Conservation (phyloP, 2,329 filamentous ascomycete genomes). For the Didymella pomorum region DNA sequence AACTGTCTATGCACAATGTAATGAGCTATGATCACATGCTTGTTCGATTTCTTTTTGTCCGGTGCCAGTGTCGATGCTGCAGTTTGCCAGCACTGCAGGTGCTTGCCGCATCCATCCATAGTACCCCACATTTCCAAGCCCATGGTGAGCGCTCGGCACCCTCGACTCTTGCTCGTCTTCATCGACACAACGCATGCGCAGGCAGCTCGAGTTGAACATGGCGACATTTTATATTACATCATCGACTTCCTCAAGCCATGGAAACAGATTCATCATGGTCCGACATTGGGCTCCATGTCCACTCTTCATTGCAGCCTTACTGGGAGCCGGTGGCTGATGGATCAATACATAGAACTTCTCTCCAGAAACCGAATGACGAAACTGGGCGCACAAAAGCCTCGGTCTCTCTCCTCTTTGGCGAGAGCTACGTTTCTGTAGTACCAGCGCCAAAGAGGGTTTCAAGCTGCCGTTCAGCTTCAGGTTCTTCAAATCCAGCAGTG, state of each 20-base stretch:
- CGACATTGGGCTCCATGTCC: background rate
- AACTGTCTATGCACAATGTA: background rate
- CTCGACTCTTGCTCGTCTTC: background rate
- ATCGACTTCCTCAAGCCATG: background rate
- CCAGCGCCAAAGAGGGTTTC: constrained; percentile 1
- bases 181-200: background rate
- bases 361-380: background rate
- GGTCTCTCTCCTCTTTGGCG: background rate
- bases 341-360: background rate
- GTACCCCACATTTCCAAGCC: constrained; percentile 18
- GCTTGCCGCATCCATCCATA: constrained; percentile 13
- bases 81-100: constrained; percentile 12
- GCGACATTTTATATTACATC: no score
- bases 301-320: background rate
- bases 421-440: background rate
- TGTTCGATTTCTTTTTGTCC: background rate
- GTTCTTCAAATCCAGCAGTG: background rate
- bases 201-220: background rate
- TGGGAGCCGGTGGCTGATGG: background rate
- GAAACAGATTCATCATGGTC: background rate
- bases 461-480: constrained; percentile 1
- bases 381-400: background rate
- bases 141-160: constrained; percentile 4
- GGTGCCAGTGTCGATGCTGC: constrained; percentile 10
- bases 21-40: background rate